Conservation (phyloP, 495 filamentous ascomycete species). For the Penicillium canariense region DNA sequence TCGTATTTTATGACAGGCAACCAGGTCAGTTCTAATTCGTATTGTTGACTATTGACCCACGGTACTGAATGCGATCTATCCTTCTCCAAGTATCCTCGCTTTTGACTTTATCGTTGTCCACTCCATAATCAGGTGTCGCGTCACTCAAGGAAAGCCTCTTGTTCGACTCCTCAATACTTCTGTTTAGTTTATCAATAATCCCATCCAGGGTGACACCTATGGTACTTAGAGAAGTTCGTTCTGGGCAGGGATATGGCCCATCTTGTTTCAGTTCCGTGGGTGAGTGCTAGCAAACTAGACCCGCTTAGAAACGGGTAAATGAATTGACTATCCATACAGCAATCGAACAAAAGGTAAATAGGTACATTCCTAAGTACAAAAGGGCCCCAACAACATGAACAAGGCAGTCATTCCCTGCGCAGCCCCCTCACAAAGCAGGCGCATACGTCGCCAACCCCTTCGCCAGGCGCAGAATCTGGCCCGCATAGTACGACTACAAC, state of each 20-base stretch:
- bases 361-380: background rate
- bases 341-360: background rate
- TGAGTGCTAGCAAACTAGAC: background rate
- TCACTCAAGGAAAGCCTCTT: too few species aligned
- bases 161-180: too few species aligned
- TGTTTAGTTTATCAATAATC: too few species aligned
- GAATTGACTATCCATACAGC: background rate
- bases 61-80: too few species aligned
- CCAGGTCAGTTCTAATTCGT: too few species aligned
- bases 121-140: too few species aligned
- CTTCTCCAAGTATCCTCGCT: too few species aligned
- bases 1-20: too few species aligned
- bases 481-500: slow-evolving; percentile 38
- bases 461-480: slow-evolving; percentile 40
- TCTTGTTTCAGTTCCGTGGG: background rate
- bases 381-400: background rate
- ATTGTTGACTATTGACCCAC: too few species aligned
- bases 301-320: background rate
- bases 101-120: too few species aligned
- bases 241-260: background rate
- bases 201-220: too few species aligned
- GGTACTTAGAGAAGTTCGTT: background rate
- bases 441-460: slow-evolving; percentile 33
- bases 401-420: background rate
- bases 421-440: slow-evolving; percentile 19